Percentiles rank a stretch among this genome's conserved stretches.
Evolutionary conservation across 768 basidiomycete species (phyloP).

Genomic region (Paxillus rubicundulus): DNA sequence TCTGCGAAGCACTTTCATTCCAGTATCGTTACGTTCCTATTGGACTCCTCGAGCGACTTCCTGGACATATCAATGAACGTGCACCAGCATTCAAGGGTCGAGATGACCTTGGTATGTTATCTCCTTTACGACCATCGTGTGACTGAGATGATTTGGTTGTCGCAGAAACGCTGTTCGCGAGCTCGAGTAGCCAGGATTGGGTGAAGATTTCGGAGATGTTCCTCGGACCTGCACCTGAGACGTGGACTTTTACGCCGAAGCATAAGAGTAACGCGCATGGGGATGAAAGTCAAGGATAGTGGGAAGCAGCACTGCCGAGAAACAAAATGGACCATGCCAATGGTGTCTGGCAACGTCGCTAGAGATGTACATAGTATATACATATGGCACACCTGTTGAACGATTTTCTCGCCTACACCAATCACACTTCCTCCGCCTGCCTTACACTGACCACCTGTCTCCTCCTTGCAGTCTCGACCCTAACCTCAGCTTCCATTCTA

Average conservation of each 20-base stretch:
- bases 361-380: background rate
- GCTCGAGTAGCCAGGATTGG: conserved; percentile 80
- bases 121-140: background rate
- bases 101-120: conserved; percentile 73
- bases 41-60: conserved; percentile 81
- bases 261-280: conserved; percentile 86
- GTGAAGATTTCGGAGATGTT: conserved; percentile 95
- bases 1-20: conserved; percentile 95
- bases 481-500: conserved; percentile 24
- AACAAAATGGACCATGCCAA: background rate
- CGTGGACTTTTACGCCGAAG: conserved; percentile 86
- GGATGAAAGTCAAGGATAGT: conserved; percentile 60
- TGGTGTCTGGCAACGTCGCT: background rate
- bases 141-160: background rate
- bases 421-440: background rate
- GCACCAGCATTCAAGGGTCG: conserved; percentile 86
- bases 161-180: conserved; percentile 80
- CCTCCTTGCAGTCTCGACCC: conserved; percentile 29
- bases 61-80: conserved; percentile 84
- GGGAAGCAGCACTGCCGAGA: background rate
- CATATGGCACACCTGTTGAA: conserved; percentile 4
- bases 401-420: too few species aligned
- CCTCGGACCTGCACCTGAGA: conserved; percentile 79
- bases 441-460: conserved; percentile 2
- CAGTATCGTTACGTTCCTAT: conserved; percentile 95